Conservation (phyloP, 805 yeast species). For the Pichia ethanolica region DNA sequence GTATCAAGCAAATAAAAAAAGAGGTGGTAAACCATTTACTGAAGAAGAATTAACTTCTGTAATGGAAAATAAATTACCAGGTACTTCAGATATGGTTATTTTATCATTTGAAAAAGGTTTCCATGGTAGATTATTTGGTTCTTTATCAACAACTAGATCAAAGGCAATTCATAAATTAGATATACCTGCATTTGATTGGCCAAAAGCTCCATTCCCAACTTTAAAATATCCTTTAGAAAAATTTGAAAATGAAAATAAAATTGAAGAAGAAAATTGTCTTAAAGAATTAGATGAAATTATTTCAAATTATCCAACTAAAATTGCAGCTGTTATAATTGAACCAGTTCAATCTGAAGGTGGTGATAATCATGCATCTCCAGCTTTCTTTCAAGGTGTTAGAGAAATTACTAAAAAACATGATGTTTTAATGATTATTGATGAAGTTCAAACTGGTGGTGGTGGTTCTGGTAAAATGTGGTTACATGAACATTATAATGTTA, state of each 20-base stretch:
- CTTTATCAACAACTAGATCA: conserved; percentile 48
- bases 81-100: conserved; percentile 45
- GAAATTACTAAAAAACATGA: conserved; percentile 50
- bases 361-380: conserved; percentile 60
- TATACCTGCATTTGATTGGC: conserved; percentile 56
- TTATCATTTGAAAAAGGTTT: conserved; percentile 47
- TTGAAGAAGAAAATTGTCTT: conserved; percentile 43
- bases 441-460: conserved; percentile 71
- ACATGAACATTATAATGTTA: conserved; percentile 59
- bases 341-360: conserved; percentile 74
- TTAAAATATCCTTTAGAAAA: conserved; percentile 79
- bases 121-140: conserved; percentile 52
- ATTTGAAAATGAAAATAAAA: conserved; percentile 42
- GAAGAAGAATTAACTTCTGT: conserved; percentile 39
- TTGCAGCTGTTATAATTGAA: conserved; percentile 49
- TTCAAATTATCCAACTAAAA: conserved; percentile 32
- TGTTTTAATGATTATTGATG: conserved; percentile 58
- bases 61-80: conserved; percentile 46
- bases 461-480: conserved; percentile 71
- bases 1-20: conserved; percentile 43
- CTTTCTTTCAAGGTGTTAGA: conserved; percentile 57
- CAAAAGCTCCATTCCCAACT: conserved; percentile 61
- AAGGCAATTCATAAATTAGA: conserved; percentile 52
- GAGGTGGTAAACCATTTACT: conserved; percentile 41
- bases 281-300: conserved; percentile 35